Evolutionary conservation across 2,329 filamentous ascomycete species (phyloP), one percentile per base, ranked within the genome.

Genomic region (Ophiobolus disseminans): DNA sequence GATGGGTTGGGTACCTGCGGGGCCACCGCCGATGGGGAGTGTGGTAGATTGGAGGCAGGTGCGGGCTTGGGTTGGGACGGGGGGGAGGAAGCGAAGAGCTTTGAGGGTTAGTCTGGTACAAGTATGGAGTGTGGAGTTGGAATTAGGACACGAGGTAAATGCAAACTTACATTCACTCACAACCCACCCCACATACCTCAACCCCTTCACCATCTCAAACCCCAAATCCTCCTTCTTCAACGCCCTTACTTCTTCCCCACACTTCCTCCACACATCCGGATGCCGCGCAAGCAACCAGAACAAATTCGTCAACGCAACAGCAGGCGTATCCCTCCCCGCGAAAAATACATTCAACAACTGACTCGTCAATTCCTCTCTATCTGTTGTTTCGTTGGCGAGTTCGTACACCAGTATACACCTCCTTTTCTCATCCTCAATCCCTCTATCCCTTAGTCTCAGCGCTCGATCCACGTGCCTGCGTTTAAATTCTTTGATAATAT

Each of bases 311-410:
- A 60, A 30, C 5, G 48, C 51, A 4, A 58, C 52, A 11, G 48
- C 57, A 13, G 52, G 51, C n/a, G 62, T 65, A 40, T 69, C 66
- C 11, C 64, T 49, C 21, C 62, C 66, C 8, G 65, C 68, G 19
- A 71, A 64, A 38, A 69, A 41, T 51, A 75, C 74, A 59, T 75
- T 76, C 30, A 77, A 60, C 4, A 76, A 57, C 49, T 77, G 70
- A 28, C 63, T 66, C 20, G 68, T 66, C 9, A 78, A 57, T 34
- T 65, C 62, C 7, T 58, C 54, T 4, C 68, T 67, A 44, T 77
- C 72, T 4, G 55, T 64, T 10, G 73, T 76, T 37, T 70, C 62
- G 30, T 68, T 57, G 3, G 71, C 73, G 16, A 77, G 60, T 14
- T 65, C 73, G 43, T 75, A 57, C 36, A 75, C 60, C 53, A 77